phyloP scores from a whole-genome alignment of 345 rosid genomes.

The Erodium maritimum region DNA sequence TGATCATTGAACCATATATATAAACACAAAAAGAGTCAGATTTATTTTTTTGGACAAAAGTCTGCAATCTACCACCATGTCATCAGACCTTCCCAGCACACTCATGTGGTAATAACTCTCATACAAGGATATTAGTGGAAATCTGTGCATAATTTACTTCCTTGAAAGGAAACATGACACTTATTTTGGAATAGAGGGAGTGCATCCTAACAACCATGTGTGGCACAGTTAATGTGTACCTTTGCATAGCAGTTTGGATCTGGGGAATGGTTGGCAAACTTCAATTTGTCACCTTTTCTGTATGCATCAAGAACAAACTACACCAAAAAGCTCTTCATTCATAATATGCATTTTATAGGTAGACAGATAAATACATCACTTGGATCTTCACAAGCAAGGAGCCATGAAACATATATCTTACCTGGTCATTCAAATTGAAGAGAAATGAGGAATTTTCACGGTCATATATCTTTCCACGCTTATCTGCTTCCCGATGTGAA shows the following conservation, averaged over 20 bases:
- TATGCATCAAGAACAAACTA: slow-evolving; percentile 99
- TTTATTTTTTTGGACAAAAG: no score
- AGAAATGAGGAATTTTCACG: slow-evolving; percentile 97
- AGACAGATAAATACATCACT: no score
- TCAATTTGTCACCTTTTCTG: slow-evolving; percentile 92
- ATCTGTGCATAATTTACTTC: neutral
- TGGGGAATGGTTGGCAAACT: slow-evolving; percentile 95
- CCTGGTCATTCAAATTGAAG: slow-evolving; percentile 98
- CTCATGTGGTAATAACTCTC: no score
- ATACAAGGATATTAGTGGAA: no score
- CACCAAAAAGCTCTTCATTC: slow-evolving; percentile 14
- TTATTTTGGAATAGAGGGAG: no score
- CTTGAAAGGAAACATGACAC: neutral
- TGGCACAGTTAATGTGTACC: slow-evolving; percentile 32
- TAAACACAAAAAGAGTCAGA: no score
- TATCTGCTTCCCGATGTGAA: slow-evolving; percentile 97
- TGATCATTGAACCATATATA: no score
- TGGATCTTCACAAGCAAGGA: no score
- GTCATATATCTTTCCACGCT: slow-evolving; percentile 96
- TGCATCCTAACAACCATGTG: neutral
- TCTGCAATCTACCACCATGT: no score
- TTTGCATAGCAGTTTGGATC: slow-evolving; percentile 97
- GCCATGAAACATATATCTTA: slow-evolving; percentile 18
- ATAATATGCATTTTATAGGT: neutral
- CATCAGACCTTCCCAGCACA: no score